A percentile compares a stretch with the other conserved stretches of the same genome.
Evolutionary conservation across 1,139 yeast species (phyloP).

Genomic region (Zygosaccharomyces sapae): DNA sequence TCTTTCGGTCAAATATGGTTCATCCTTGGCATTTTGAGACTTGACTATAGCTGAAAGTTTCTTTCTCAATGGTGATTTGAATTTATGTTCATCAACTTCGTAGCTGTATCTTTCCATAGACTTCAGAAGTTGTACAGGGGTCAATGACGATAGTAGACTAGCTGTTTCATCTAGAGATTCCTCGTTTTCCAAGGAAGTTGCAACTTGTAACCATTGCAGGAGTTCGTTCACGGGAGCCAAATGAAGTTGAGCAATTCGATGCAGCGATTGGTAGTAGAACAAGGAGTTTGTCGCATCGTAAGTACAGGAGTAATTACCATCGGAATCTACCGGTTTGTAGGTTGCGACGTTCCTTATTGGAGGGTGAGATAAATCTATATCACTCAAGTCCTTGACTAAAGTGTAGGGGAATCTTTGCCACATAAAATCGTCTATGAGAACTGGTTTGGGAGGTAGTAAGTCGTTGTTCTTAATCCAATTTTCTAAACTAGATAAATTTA

Average conservation of each 20-base stretch:
- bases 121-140: slow-evolving; percentile 66
- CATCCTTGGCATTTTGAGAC: slow-evolving; percentile 14
- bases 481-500: slow-evolving; percentile 79
- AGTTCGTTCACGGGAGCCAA: slow-evolving; percentile 73
- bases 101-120: slow-evolving; percentile 74
- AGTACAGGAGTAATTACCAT: slow-evolving; percentile 18
- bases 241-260: slow-evolving; percentile 58
- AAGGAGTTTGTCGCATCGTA: slow-evolving; percentile 38
- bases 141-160: slow-evolving; percentile 54
- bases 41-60: slow-evolving; percentile 36
- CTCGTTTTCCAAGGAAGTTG: slow-evolving; percentile 57
- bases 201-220: slow-evolving; percentile 86
- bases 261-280: slow-evolving; percentile 56
- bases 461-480: slow-evolving; percentile 90
- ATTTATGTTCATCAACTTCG: slow-evolving; percentile 71
- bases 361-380: slow-evolving; percentile 26
- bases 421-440: slow-evolving; percentile 40
- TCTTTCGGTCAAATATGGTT: slow-evolving; percentile 26
- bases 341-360: slow-evolving; percentile 28
- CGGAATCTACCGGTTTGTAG: slow-evolving; percentile 28
- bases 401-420: slow-evolving; percentile 44
- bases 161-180: slow-evolving; percentile 56
- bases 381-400: slow-evolving; percentile 35
- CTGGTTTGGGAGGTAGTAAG: slow-evolving; percentile 42
- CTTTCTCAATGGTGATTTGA: slow-evolving; percentile 43